Evolutionary conservation across 1,139 yeast species (phyloP).

Genomic region (Sugiyamaella sp.): DNA sequence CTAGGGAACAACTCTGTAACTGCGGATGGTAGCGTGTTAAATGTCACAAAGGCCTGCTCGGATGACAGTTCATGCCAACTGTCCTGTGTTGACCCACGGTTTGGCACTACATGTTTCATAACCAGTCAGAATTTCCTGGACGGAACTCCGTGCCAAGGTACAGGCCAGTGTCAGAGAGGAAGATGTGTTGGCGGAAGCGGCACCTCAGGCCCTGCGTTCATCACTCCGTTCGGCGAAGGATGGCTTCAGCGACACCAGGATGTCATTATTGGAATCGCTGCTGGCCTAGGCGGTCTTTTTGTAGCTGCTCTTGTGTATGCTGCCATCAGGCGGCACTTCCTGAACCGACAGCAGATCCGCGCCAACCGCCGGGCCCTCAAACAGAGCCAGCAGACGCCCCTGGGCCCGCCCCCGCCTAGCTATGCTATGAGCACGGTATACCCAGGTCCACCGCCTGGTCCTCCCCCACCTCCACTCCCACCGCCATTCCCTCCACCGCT

Average conservation of each 20-base stretch:
- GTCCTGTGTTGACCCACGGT: constrained; percentile 39
- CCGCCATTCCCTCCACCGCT: background rate
- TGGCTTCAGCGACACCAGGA: constrained; percentile 35
- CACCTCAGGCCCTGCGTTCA: constrained; percentile 7
- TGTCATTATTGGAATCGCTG: constrained; percentile 34
- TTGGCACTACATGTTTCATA: constrained; percentile 37
- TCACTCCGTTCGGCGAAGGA: constrained; percentile 23
- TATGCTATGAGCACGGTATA: background rate
- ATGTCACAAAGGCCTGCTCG: constrained; percentile 40
- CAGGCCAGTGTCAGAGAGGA: constrained; percentile 42
- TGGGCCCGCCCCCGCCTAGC: background rate
- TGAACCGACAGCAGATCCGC: background rate
- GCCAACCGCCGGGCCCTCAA: background rate
- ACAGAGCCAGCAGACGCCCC: background rate
- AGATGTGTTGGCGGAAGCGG: constrained; percentile 38
- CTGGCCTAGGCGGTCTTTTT: constrained; percentile 35
- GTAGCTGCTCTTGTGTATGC: constrained; percentile 3
- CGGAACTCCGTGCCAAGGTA: constrained; percentile 44
- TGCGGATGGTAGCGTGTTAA: constrained; percentile 34
- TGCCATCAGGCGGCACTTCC: background rate
- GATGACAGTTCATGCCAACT: constrained; percentile 40
- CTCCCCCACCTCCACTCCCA: constrained; percentile 7
- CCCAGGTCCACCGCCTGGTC: too few relatives aligned
- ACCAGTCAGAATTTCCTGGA: constrained; percentile 43
- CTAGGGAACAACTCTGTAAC: constrained; percentile 37